Evolutionary conservation across 805 yeast genomes (phyloP), one percentile per base, ranked within the genome.

Genomic region (Cyberlindnera xishuangbannaensis): DNA sequence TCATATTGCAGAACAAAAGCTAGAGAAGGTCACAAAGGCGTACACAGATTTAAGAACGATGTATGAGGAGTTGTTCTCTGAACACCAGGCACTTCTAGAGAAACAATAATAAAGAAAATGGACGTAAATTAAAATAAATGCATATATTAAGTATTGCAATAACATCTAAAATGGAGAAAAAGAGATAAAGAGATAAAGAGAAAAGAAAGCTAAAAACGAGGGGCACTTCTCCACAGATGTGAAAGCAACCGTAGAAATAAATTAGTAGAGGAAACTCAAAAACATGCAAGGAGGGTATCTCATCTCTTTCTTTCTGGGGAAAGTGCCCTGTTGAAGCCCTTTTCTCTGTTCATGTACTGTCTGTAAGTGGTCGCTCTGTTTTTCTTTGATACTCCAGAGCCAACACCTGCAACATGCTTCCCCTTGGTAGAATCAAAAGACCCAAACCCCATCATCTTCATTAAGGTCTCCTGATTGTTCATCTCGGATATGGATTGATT

Each of bases 311-410:
- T 44, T n/a, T 64, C 55, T 2, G 78, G 79, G 3, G 78, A 73
- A 24, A 73, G 50, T 1, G 74, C 67, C 34, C 80, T 55, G 44
- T 73, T 74, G 51, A 71, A 73, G 4, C 79, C 79, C 42, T 69
- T 71, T 11, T 54, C 62, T 36, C 78, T 56, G 48, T 74, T 75
- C 76, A 73, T 73, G 41, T 76, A 76, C 51, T 75, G 81, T 45
- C 82, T 61, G 47, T 71, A 76, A 18, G 65, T 65, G 1, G 72
- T 57, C 34, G 62, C 62, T 33, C 56, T 58, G 21, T 62, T 56
- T 36, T 58, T 58, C 37, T 58, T 57, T 3, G 55, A 58, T 0
- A 61, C 59, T 2, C 75, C 77, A 18, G 50, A 55, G 14, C 68
- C 69, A 34, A 68, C 54, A 2, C 75, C 77, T 23, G 53, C 53